These are phyloP conservation scores for Micromonas pusilla DNA, from an alignment of 139 green algal species.

Conservation along the genomic window DNA sequence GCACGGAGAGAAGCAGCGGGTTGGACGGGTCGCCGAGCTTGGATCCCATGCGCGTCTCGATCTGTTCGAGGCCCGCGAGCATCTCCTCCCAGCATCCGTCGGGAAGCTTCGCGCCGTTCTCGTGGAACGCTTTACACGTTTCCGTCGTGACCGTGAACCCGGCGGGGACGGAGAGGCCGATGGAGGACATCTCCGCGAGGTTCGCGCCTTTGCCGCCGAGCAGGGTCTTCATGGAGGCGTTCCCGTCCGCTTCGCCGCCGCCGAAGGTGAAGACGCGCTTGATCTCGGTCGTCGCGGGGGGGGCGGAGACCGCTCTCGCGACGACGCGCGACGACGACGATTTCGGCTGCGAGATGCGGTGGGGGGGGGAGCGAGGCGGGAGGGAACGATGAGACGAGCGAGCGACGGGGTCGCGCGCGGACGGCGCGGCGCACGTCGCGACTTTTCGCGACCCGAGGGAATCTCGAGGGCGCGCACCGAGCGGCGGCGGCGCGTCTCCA, in stretches of 20 bases:
- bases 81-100: conserved; percentile 60
- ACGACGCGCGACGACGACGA: neutral
- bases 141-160: conserved; percentile 85
- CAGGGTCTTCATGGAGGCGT: conserved; percentile 49
- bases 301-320: neutral
- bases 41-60: conserved; percentile 56
- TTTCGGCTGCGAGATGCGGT: neutral
- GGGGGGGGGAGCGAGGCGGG: too few relatives aligned
- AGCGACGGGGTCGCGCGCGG: too few relatives aligned
- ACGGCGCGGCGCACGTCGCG: too few relatives aligned
- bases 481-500: too few relatives aligned
- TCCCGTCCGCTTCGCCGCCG: conserved; percentile 47
- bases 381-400: neutral
- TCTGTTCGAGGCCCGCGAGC: conserved; percentile 40
- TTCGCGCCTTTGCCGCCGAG: conserved; percentile 84
- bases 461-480: too few relatives aligned
- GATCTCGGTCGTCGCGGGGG: neutral
- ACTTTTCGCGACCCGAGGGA: too few relatives aligned
- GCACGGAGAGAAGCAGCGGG: conserved; percentile 74
- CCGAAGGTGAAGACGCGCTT: conserved; percentile 53
- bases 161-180: conserved; percentile 77
- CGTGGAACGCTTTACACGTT: conserved; percentile 66
- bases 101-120: conserved; percentile 49
- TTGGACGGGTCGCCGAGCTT: conserved; percentile 57
- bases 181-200: conserved; percentile 76